A percentile compares a stretch with the other conserved stretches of the same genome.
Conservation (phyloP, 2,329 filamentous ascomycete genomes). For the Aspergillus thermomutatus region DNA sequence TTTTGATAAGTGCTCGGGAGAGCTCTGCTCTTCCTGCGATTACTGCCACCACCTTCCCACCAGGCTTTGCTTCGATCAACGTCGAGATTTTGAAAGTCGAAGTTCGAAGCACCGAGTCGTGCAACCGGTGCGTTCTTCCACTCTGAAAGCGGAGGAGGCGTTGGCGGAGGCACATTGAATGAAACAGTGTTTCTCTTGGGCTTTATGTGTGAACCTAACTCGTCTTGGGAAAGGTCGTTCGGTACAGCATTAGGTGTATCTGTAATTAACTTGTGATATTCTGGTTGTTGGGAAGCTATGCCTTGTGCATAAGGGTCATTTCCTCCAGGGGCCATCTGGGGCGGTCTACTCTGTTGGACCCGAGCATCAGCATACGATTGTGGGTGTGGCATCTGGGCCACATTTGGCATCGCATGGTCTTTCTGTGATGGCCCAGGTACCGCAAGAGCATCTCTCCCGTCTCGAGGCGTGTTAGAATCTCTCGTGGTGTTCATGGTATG, state of each 20-base stretch:
- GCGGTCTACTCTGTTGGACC: neutral
- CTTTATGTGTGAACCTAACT: slow-evolving; percentile 23
- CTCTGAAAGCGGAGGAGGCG: slow-evolving; percentile 51
- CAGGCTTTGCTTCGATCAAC: slow-evolving; percentile 60
- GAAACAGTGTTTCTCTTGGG: slow-evolving; percentile 42
- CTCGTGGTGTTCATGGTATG: slow-evolving; percentile 1
- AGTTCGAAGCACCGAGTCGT: slow-evolving; percentile 55
- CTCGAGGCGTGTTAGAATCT: slow-evolving; percentile 6
- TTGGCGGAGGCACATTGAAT: slow-evolving; percentile 46
- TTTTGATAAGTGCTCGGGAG: slow-evolving; percentile 35
- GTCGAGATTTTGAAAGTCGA: slow-evolving; percentile 54
- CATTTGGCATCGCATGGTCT: neutral
- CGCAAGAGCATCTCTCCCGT: neutral
- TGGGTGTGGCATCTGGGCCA: neutral
- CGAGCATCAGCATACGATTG: neutral
- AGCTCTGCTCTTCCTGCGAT: slow-evolving; percentile 47
- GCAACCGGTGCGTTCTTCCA: slow-evolving; percentile 68
- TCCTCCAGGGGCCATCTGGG: neutral
- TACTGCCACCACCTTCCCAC: slow-evolving; percentile 65
- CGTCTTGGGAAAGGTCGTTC: slow-evolving; percentile 8
- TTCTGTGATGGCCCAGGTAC: neutral
- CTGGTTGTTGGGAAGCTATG: neutral
- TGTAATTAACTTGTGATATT: neutral
- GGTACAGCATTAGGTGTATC: neutral
- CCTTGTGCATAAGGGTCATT: neutral